Conservation (phyloP, 1,284 basidiomycete genomes). For the Exsudoporus floridanus region DNA sequence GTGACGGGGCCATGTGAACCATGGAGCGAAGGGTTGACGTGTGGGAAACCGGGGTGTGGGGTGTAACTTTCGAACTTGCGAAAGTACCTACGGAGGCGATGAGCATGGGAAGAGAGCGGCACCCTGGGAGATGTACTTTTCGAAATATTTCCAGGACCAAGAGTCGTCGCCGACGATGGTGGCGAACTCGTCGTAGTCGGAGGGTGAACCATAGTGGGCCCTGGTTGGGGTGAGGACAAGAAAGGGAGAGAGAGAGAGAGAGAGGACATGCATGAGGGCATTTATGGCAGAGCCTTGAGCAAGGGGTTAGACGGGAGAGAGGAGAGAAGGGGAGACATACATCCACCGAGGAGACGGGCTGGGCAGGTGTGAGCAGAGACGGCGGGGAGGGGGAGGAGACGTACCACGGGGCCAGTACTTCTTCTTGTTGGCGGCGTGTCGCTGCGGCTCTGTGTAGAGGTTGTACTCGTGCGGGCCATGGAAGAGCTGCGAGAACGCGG, state of each 20-base stretch:
- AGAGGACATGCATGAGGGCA: constrained; percentile 53
- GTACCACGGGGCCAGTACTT: constrained; percentile 64
- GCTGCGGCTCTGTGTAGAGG: constrained; percentile 56
- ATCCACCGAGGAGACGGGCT: constrained; percentile 71
- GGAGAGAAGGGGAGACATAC: constrained; percentile 39
- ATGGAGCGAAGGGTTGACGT: constrained; percentile 44
- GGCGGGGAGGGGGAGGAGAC: constrained; percentile 5
- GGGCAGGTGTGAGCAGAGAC: constrained; percentile 2
- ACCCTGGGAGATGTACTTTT: constrained; percentile 35
- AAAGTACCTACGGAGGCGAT: constrained; percentile 48
- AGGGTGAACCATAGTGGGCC: constrained; percentile 65
- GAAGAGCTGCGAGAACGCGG: constrained; percentile 44
- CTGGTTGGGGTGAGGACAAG: constrained; percentile 35
- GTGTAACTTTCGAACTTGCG: constrained; percentile 58
- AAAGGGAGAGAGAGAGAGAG: neutral
- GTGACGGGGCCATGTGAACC: constrained; percentile 53
- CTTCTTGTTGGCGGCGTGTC: constrained; percentile 43
- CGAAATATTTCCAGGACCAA: constrained; percentile 63
- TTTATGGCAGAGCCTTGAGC: constrained; percentile 62
- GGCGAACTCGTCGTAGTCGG: constrained; percentile 71
- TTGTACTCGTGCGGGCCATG: constrained; percentile 45
- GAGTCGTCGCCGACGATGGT: constrained; percentile 53
- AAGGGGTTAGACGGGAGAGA: neutral
- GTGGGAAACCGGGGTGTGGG: constrained; percentile 47
- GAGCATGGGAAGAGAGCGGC: neutral